Conservation (phyloP, 116 monocot genomes). For the Iris pallida region DNA sequence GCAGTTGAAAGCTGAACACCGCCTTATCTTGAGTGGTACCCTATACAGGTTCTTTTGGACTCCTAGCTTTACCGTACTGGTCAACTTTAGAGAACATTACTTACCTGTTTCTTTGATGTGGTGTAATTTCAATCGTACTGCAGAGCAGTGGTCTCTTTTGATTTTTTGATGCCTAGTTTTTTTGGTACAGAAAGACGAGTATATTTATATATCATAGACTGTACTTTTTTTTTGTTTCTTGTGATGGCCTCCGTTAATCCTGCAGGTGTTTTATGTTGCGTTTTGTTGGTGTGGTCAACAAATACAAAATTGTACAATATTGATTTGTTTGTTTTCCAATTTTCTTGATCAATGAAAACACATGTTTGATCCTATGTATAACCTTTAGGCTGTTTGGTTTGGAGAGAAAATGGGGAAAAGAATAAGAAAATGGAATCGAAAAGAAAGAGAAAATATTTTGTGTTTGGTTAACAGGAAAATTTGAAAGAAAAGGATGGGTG, state of each 20-base stretch:
- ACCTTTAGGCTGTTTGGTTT: no score
- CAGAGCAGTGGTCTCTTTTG: slow-evolving; percentile 99
- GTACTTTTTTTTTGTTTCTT: background rate
- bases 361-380: no score
- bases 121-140: slow-evolving; percentile 19
- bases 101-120: slow-evolving; percentile 1
- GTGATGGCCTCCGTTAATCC: background rate
- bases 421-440: no score
- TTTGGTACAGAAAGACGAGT: slow-evolving; percentile 97
- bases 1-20: slow-evolving; percentile 81
- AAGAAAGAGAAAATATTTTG: no score
- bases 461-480: no score
- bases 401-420: no score
- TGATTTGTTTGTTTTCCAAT: no score
- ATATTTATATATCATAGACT: slow-evolving; percentile 2
- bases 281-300: no score
- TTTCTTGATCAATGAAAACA: no score
- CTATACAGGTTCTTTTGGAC: slow-evolving; percentile 65
- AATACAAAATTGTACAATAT: no score
- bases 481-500: no score
- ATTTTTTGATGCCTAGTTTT: slow-evolving; percentile 98
- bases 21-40: slow-evolving; percentile 97
- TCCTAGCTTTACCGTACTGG: background rate
- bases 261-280: no score
- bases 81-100: background rate